Evolutionary conservation across 2,329 filamentous ascomycete genomes (phyloP).

Genomic region (Penicillium sp.): DNA sequence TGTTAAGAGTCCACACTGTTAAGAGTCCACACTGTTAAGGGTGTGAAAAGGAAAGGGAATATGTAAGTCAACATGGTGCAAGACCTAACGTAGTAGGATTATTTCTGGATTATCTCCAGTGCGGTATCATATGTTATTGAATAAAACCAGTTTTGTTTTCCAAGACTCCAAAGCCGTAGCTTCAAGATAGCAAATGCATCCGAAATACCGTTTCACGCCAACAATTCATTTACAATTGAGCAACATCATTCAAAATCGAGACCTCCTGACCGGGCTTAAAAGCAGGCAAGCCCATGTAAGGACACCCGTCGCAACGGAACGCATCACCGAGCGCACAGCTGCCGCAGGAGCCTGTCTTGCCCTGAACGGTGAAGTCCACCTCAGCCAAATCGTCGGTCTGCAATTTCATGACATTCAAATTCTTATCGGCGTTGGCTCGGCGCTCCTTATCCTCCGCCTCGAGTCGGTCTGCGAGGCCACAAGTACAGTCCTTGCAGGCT

Average conservation of each 20-base stretch:
- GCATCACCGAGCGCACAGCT: conserved; percentile 94
- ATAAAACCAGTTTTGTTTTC: neutral
- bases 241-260: conserved; percentile 79
- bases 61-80: neutral
- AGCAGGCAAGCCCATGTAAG: conserved; percentile 88
- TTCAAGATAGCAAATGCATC: conserved; percentile 3
- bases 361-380: conserved; percentile 96
- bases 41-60: no score
- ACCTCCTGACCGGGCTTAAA: conserved; percentile 98
- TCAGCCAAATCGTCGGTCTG: conserved; percentile 75
- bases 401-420: conserved; percentile 63
- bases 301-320: conserved; percentile 74
- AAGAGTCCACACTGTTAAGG: no score
- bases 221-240: conserved; percentile 67
- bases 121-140: conserved; percentile 15
- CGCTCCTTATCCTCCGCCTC: conserved; percentile 80
- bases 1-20: no score
- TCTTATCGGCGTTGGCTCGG: conserved; percentile 66
- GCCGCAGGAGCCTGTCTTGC: conserved; percentile 88
- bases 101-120: conserved; percentile 10
- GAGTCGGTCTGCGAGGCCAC: conserved; percentile 82
- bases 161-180: neutral
- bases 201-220: neutral
- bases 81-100: conserved; percentile 1
- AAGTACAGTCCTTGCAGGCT: conserved; percentile 97